Base-by-base conservation (phyloP, 73 alveolate genomes). In the Tetrahymena malaccensis region DNA sequence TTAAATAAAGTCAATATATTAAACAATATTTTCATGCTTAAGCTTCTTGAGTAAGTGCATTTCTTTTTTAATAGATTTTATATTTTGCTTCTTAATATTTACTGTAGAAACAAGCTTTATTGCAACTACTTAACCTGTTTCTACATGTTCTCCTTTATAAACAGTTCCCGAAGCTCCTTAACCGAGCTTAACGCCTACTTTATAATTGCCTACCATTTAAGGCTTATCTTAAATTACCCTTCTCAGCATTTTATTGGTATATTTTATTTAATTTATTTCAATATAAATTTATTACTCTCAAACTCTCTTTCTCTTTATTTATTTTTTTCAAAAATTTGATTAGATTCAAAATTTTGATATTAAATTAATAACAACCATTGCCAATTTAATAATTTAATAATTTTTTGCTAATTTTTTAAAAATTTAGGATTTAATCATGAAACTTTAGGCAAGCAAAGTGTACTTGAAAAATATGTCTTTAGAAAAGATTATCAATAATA, bases 111-210 rank as follows among this genome's bases (percentile, higher is more conserved):
- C 98, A 96, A 98, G 99, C 94, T 99, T 99, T 37, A 99, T 99
- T 27, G 99, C 99, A 55, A 99, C 99, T 21, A 98, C 94, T 93
- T 98, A 96, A 6, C 99, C 99, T 7, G 98, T 98, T 96, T 98
- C 99, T 11, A 97, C 94, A 95, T 99, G 98, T 43, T 98, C 96
- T 15, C 99, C 99, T 97, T 99, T 99, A 94, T 97, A 99, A 16
- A 99, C 99, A 94, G 98, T 98, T 13, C 99, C 99, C 38, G 98
- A 97, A 58, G 99, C 99, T 35, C 99, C 99, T 96, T 98, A 96
- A 43, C 99, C 99, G 34, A 99, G 97, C 95, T 96, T 57, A 58
- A 57, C 97, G n/a, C 98, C 98, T 34, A 96, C 84, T 96, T 96
- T 84, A 93, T 96, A 96, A 70, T 89, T 94, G n/a, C 98, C 98